These are phyloP conservation scores for Penicillium sp. DNA, from an alignment of 2,329 filamentous ascomycete species.

Conservation along the genomic window DNA sequence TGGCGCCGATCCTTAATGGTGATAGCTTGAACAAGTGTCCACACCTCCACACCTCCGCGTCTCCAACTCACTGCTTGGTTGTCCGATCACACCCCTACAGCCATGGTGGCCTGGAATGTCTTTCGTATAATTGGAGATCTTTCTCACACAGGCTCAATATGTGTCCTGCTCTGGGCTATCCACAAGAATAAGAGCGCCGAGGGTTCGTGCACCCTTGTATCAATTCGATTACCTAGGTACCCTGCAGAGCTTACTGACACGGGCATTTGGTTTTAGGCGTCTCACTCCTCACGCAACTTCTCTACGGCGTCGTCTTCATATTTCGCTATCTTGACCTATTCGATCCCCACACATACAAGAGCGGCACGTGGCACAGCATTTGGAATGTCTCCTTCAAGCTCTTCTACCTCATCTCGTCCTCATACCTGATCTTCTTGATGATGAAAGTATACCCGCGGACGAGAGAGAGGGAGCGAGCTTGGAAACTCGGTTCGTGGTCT, in stretches of 20 bases:
- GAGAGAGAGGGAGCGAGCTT: constrained; percentile 86
- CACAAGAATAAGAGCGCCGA: constrained; percentile 85
- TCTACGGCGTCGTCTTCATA: constrained; percentile 83
- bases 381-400: constrained; percentile 70
- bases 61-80: not conserved
- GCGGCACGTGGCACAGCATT: constrained; percentile 7
- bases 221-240: not conserved
- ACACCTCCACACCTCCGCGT: not conserved
- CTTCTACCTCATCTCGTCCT: constrained; percentile 78
- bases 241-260: constrained; percentile 7
- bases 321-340: constrained; percentile 86
- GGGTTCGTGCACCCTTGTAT: constrained; percentile 49
- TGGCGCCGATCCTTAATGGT: not conserved
- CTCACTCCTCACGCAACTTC: constrained; percentile 81
- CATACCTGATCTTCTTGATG: constrained; percentile 88
- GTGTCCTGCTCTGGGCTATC: constrained; percentile 86
- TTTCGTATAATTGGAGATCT: constrained; percentile 81
- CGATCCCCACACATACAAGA: constrained; percentile 28
- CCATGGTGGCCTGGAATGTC: constrained; percentile 35
- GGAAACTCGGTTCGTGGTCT: constrained; percentile 77
- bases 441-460: constrained; percentile 80
- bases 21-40: constrained; percentile 8
- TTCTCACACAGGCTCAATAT: constrained; percentile 81
- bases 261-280: constrained; percentile 57
- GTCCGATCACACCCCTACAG: not conserved